Evolutionary conservation across 1,139 yeast species (phyloP), one percentile per base, ranked within the genome.

Genomic region (Spencermartinsiella ligniputridi): DNA sequence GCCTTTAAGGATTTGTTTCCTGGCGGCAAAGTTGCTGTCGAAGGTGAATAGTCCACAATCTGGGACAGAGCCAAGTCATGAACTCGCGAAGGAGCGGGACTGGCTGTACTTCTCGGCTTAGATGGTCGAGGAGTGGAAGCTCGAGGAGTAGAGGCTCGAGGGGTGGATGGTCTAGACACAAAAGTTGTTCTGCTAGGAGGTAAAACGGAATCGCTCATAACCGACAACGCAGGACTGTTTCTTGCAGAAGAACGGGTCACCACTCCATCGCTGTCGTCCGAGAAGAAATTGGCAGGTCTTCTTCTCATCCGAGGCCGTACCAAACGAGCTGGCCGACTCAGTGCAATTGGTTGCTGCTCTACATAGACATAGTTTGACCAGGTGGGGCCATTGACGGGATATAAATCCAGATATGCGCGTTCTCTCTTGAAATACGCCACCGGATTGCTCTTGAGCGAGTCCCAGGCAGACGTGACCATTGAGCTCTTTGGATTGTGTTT

Each of bases 31-130:
- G 85, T 74, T 1, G 72, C 61, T 19, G 71, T 47, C 1, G 86
- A 68, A 3, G 97, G 97, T 5, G 92, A 80, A 63, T 75, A 90
- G 65, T 92, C 97, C n/a, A 64, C 66, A 35, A 69, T 49, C 48
- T 66, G 62, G 69, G 78, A 53, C 37, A 52, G 42, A 33, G 57
- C 58, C 39, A 66, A 54, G 46, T 69, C 74, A 47, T 69, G 74
- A 37, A 69, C 71, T 21, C 52, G 48, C 12, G 51, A 44, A 6
- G 50, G 50, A 3, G 52, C 52, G 9, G 52, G 50, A 3, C 51
- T 45, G 17, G 50, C 38, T 15, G 50, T 42, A 32, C 39, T 20
- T 40, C 45, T 21, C 45, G 52, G 29, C 40, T 49, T 18, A 35
- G 42, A 2, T 17, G 41, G 37, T 22, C 41, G 42, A 6, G 49